Percentiles rank a stretch among this genome's conserved stretches.
Evolutionary conservation across 75 land plant species (phyloP).

Genomic region (Selaginella moellendorffii): DNA sequence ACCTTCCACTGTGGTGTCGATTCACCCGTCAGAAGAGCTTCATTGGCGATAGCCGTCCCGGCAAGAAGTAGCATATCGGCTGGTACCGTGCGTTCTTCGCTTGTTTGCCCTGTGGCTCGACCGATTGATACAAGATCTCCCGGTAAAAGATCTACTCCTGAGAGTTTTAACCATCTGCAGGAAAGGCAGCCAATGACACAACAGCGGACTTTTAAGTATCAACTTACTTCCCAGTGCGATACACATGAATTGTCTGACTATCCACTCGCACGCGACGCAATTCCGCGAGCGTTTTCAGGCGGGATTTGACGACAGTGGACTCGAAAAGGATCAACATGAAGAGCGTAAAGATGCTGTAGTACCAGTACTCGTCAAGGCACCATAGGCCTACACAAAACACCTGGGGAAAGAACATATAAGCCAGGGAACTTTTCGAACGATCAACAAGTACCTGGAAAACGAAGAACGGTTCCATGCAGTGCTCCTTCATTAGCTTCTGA

Average conservation of each 20-base stretch:
- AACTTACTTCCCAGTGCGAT: constrained; percentile 94
- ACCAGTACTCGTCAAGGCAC: constrained; percentile 99
- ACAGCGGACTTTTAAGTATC: neutral
- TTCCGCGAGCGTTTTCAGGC: constrained; percentile 75
- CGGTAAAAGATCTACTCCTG: neutral
- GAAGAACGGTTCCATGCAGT: constrained; percentile 94
- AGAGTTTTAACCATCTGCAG: neutral
- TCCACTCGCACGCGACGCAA: constrained; percentile 90
- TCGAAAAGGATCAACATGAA: constrained; percentile 96
- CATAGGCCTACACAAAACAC: constrained; percentile 98
- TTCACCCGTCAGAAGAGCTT: neutral
- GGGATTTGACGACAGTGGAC: constrained; percentile 96
- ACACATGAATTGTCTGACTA: constrained; percentile 70
- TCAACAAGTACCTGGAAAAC: constrained; percentile 81
- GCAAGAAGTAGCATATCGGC: neutral
- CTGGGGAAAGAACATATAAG: constrained; percentile 20
- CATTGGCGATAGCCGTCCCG: neutral
- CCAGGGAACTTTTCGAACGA: no score
- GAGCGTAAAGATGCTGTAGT: constrained; percentile 90
- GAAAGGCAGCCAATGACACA: neutral
- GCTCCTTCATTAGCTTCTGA: constrained; percentile 87
- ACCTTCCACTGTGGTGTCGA: neutral
- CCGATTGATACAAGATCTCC: neutral
- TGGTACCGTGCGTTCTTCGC: neutral
- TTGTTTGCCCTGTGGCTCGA: neutral